Evolutionary conservation across 768 basidiomycete genomes (phyloP).

Genomic region (Phaeotremella skinneri): DNA sequence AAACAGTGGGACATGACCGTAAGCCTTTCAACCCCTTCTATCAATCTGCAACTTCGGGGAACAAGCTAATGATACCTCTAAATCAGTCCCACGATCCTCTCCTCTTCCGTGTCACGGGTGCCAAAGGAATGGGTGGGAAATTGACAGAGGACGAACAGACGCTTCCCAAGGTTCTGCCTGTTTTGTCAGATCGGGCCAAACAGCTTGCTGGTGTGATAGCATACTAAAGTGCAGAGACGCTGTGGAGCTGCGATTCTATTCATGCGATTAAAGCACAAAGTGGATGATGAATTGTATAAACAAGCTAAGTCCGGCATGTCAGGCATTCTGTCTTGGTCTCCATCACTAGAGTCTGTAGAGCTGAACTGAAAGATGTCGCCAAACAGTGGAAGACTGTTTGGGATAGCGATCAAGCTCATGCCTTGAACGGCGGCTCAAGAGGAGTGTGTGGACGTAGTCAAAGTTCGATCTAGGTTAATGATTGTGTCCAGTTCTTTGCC

Average conservation of each 20-base stretch:
- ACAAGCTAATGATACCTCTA: background rate
- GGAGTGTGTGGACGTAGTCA: too few relatives aligned
- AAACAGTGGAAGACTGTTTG: too few relatives aligned
- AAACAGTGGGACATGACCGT: conserved; percentile 32
- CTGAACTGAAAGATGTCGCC: too few relatives aligned
- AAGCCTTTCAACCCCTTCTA: conserved; percentile 3
- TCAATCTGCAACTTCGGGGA: background rate
- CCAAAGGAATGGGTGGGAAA: conserved; percentile 11
- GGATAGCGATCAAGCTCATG: too few relatives aligned
- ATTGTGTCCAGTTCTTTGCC: too few relatives aligned
- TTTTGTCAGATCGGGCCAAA: conserved; percentile 20
- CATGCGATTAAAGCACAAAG: too few relatives aligned
- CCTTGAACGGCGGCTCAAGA: too few relatives aligned
- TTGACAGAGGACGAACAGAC: conserved; percentile 21
- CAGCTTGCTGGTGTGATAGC: conserved; percentile 23
- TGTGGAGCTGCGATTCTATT: background rate
- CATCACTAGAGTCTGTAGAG: too few relatives aligned
- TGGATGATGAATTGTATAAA: too few relatives aligned
- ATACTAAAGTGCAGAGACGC: conserved; percentile 13
- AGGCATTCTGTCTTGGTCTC: too few relatives aligned
- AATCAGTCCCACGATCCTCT: conserved; percentile 41
- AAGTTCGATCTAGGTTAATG: too few relatives aligned
- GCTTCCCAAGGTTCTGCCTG: conserved; percentile 17
- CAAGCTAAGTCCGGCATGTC: too few relatives aligned
- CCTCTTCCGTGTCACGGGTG: conserved; percentile 31